These are phyloP conservation scores for Podila minutissima DNA, from an alignment of 192 early-diverging fungal genomes.

Conservation along the genomic window DNA sequence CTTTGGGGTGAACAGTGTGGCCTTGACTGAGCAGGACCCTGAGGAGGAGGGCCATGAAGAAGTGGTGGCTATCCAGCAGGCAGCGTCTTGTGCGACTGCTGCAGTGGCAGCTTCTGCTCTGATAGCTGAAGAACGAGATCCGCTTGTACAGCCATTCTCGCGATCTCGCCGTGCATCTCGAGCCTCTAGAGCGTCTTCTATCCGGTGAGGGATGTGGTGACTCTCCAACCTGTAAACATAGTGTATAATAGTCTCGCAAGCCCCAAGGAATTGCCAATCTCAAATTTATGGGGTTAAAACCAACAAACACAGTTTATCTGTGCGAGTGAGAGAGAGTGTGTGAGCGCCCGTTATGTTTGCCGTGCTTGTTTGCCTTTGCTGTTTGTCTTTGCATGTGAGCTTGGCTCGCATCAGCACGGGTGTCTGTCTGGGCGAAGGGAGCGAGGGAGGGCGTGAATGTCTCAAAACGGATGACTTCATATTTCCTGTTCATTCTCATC, in stretches of 20 bases:
- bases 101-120: slow-evolving; percentile 32
- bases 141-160: background rate
- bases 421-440: too few relatives aligned
- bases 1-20: slow-evolving; percentile 66
- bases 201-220: background rate
- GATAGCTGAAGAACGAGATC: slow-evolving; percentile 13
- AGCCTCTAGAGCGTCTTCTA: background rate
- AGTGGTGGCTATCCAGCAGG: slow-evolving; percentile 35
- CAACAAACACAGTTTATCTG: too few relatives aligned
- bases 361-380: too few relatives aligned
- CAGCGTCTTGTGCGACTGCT: slow-evolving; percentile 21
- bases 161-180: background rate
- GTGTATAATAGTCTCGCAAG: too few relatives aligned
- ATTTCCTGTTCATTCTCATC: background rate
- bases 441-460: too few relatives aligned
- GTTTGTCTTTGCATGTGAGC: too few relatives aligned
- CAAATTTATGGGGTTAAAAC: too few relatives aligned
- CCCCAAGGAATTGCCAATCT: too few relatives aligned
- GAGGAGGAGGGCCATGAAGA: slow-evolving; percentile 35
- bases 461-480: background rate
- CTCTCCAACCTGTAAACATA: too few relatives aligned
- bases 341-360: too few relatives aligned
- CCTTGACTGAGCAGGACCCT: slow-evolving; percentile 35
- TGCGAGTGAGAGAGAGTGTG: too few relatives aligned
- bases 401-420: too few relatives aligned